phyloP scores from a whole-genome alignment of 164 flowering plant species.

The Piper betle region DNA sequence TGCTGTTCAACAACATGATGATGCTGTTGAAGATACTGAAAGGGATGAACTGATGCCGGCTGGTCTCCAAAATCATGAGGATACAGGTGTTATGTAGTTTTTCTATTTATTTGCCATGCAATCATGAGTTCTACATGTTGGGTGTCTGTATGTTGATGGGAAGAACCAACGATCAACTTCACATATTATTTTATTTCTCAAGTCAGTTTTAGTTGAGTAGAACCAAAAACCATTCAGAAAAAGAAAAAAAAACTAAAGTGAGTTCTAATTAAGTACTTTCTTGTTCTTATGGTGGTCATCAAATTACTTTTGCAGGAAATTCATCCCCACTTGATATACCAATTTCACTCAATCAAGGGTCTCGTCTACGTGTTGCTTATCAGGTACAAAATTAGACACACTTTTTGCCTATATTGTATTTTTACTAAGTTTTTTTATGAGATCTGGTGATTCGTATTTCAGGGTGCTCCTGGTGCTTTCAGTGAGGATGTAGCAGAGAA shows the following conservation, averaged over 20 bases:
- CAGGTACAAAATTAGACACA: neutral
- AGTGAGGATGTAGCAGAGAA: slow-evolving; percentile 89
- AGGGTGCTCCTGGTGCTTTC: slow-evolving; percentile 91
- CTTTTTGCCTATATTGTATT: neutral
- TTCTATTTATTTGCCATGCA: no score
- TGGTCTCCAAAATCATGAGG: neutral
- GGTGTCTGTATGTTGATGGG: neutral
- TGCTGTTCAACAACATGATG: neutral
- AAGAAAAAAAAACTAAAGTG: neutral
- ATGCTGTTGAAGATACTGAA: neutral
- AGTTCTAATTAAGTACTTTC: no score
- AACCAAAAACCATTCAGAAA: neutral
- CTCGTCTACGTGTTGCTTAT: slow-evolving; percentile 9
- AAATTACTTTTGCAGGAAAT: slow-evolving; percentile 1
- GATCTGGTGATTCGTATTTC: neutral
- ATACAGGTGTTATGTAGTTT: neutral
- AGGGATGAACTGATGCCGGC: neutral
- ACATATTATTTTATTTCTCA: no score
- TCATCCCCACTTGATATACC: neutral
- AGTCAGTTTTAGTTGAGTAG: no score
- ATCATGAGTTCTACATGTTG: neutral
- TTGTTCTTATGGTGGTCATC: neutral
- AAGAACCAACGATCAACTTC: no score
- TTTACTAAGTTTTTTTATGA: no score
- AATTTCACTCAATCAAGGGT: neutral